A percentile compares a stretch with the other conserved stretches of the same genome.
Conservation (phyloP, 768 basidiomycete species). For the Suillus clintonianus region DNA sequence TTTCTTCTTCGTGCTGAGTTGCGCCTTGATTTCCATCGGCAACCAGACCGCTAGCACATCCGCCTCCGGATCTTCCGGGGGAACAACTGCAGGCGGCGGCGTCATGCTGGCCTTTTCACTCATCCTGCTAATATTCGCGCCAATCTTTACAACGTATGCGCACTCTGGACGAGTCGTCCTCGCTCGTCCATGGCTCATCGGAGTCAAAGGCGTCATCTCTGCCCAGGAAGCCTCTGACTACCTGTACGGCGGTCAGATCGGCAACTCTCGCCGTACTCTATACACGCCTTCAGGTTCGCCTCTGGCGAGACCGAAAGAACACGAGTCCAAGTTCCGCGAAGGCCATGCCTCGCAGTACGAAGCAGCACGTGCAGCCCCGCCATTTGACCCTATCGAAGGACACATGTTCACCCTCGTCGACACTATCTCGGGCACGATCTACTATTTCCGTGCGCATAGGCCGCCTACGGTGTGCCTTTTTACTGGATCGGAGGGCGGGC, state of each 20-base stretch:
- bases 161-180: conserved; percentile 15
- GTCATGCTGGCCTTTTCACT: not conserved
- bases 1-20: not conserved
- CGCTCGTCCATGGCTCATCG: conserved; percentile 23
- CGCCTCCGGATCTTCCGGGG: not conserved
- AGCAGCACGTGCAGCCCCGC: not conserved
- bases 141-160: conserved; percentile 14
- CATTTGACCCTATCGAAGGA: not conserved
- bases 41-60: not conserved
- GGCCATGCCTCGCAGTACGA: conserved; percentile 17
- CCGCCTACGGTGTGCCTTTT: conserved; percentile 27
- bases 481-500: conserved; percentile 19
- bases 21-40: not conserved
- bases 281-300: conserved; percentile 22
- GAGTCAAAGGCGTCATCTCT: conserved; percentile 27
- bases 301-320: not conserved
- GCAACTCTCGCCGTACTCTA: not conserved
- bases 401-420: conserved; percentile 26
- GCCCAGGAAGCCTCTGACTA: conserved; percentile 16
- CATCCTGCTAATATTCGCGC: conserved; percentile 16
- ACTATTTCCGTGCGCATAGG: conserved; percentile 22
- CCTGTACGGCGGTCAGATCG: conserved; percentile 16
- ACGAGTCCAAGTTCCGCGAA: conserved; percentile 13
- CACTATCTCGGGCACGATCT: conserved; percentile 21
- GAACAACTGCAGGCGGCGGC: not conserved